phyloP scores from a whole-genome alignment of 129 eudicot species.

The Centella asiatica region DNA sequence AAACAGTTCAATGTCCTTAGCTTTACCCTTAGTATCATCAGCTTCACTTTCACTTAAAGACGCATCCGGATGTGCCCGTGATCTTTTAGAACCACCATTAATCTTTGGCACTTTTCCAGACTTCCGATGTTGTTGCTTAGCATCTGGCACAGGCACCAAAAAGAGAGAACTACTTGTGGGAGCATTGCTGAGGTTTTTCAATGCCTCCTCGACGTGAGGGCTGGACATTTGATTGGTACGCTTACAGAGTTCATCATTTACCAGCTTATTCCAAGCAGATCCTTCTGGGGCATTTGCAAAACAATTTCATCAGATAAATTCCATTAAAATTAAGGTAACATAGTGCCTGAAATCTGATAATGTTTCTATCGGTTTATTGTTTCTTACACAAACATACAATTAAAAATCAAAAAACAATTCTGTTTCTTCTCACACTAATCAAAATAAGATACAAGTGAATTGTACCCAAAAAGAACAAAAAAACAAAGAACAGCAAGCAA shows the following conservation, averaged over 20 bases:
- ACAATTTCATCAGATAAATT: slow-evolving; percentile 34
- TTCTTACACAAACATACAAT: too few species aligned
- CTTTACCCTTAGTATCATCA: slow-evolving; percentile 30
- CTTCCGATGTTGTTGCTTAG: slow-evolving; percentile 36
- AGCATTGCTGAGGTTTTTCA: slow-evolving; percentile 19
- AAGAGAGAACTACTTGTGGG: slow-evolving; percentile 9
- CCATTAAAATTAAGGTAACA: not conserved
- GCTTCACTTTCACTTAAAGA: slow-evolving; percentile 33
- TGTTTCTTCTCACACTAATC: too few species aligned
- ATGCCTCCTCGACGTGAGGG: slow-evolving; percentile 26
- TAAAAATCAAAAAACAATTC: too few species aligned
- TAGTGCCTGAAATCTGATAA: too few species aligned
- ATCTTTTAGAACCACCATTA: slow-evolving; percentile 43
- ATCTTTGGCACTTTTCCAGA: slow-evolving; percentile 45
- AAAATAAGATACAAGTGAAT: too few species aligned
- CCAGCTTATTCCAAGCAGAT: slow-evolving; percentile 45
- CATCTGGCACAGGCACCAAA: slow-evolving; percentile 33
- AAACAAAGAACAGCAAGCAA: too few species aligned
- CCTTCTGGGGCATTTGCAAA: slow-evolving; percentile 30
- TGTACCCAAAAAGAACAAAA: too few species aligned
- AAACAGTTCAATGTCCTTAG: slow-evolving; percentile 34
- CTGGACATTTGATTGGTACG: slow-evolving; percentile 23
- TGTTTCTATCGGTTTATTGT: too few species aligned
- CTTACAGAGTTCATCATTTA: slow-evolving; percentile 35
- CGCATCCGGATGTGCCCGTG: slow-evolving; percentile 52